Base-by-base conservation (phyloP, 768 basidiomycete species). In the Lentinula raphanica region DNA sequence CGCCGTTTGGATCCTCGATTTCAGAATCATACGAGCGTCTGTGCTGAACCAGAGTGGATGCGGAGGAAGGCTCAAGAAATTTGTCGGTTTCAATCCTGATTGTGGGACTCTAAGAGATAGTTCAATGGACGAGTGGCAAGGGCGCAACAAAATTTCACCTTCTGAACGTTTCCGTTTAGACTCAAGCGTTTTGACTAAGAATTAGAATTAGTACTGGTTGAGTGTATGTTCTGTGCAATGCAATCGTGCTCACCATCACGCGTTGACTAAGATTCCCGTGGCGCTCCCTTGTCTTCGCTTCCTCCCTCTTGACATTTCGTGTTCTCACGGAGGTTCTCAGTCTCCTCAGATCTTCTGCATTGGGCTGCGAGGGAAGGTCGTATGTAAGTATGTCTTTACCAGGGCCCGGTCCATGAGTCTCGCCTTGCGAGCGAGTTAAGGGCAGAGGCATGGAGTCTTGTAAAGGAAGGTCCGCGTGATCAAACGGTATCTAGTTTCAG, bases 1-100 rank as follows among this genome's bases (percentile, higher is more conserved):
- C 40, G 8, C 44, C 54, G 19, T 56, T 29, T 56, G 39, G 12
- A 9, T 53, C 58, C 19, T 53, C 58, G 19, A 59, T 45, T n/a
- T 59, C 58, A n/a, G 54, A 59, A 31, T 59, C 50, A 42, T 50
- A 46, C 42, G 38, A 40, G 25, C 38, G 35, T 25, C 28, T 53
- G 32, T 23, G 51, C 13, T 15, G 35, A 32, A 35, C 23, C 5
- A 32, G 49, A 50, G 36, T 36, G 51, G 46, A 12, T 40, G 38
- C 35, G 4, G 56, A 44, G n/a, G 56, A 40, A 54, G 27, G 27
- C 17, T 57, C 28, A 15, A 50, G 29, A 15, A 35, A 32, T 11
- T 35, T 36, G 32, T 54, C 53, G 9, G 27, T 38, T 9, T 54
- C 40, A 11, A 54, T 54, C 23, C 28, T 31, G 17, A 56, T 45